Evolutionary conservation across 2,329 filamentous ascomycete genomes (phyloP).

Genomic region (Colletotrichum sp.): DNA sequence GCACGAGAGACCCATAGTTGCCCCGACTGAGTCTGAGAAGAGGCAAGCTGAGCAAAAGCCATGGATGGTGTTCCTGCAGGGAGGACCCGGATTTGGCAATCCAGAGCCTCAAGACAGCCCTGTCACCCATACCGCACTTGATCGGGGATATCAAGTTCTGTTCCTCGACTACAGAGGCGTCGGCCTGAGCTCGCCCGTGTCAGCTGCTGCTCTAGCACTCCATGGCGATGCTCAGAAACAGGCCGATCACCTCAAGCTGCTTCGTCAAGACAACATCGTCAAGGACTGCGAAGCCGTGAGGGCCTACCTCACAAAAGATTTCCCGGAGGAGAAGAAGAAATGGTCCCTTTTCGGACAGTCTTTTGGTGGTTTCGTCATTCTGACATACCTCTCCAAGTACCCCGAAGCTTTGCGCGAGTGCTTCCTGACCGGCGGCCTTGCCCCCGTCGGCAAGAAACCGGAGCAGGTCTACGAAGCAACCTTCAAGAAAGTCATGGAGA

Average conservation of each 20-base stretch:
- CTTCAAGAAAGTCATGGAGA: conserved; percentile 70
- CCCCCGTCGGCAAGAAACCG: conserved; percentile 73
- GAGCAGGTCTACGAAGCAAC: conserved; percentile 79
- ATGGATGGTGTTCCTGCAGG: conserved; percentile 78
- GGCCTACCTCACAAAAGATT: conserved; percentile 72
- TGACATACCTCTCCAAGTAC: conserved; percentile 84
- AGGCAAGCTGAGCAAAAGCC: conserved; percentile 49
- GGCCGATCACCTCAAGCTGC: conserved; percentile 80
- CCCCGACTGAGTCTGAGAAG: conserved; percentile 39
- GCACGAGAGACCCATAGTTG: conserved; percentile 65
- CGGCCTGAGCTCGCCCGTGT: conserved; percentile 82
- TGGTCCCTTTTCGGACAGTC: conserved; percentile 92
- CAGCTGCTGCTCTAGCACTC: conserved; percentile 71
- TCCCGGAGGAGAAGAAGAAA: conserved; percentile 71
- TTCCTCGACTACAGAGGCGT: conserved; percentile 92
- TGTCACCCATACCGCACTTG: conserved; percentile 73
- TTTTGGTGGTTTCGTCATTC: conserved; percentile 86
- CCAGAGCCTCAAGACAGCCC: conserved; percentile 74
- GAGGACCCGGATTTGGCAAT: conserved; percentile 84
- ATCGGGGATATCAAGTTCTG: conserved; percentile 83
- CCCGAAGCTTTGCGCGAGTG: conserved; percentile 81
- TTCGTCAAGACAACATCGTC: conserved; percentile 90
- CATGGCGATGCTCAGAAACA: conserved; percentile 71
- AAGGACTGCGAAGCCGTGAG: conserved; percentile 88
- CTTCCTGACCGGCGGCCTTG: conserved; percentile 85